Conservation (phyloP, 1,139 yeast genomes). For the Candida smagusa region DNA sequence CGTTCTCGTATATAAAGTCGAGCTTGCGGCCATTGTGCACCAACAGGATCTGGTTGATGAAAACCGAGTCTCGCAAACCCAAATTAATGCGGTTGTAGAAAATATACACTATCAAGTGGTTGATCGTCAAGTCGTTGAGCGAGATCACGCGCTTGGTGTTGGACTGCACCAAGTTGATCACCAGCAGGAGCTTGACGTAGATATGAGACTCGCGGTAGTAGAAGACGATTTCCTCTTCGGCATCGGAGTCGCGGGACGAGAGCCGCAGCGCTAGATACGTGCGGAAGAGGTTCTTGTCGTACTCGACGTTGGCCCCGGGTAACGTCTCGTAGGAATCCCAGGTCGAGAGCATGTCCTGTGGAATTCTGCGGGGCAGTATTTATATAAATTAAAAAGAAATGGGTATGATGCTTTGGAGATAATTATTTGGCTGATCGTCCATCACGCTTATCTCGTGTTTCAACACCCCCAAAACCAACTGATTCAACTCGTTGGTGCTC, state of each 20-base stretch:
- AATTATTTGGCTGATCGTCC: slow-evolving; percentile 3
- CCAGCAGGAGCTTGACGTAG: slow-evolving; percentile 11
- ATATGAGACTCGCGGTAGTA: slow-evolving; percentile 10
- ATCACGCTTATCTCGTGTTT: slow-evolving; percentile 3
- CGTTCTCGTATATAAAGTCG: slow-evolving; percentile 7
- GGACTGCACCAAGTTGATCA: slow-evolving; percentile 13
- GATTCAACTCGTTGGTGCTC: slow-evolving; percentile 6
- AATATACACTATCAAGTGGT: slow-evolving; percentile 15
- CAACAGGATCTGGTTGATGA: slow-evolving; percentile 13
- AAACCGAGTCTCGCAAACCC: slow-evolving; percentile 5
- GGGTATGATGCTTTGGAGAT: neutral
- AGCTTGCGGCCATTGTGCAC: slow-evolving; percentile 12
- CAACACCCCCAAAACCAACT: slow-evolving; percentile 4
- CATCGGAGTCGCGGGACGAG: neutral
- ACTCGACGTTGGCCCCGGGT: slow-evolving; percentile 6
- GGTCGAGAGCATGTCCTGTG: slow-evolving; percentile 6
- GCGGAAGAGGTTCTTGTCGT: slow-evolving; percentile 10
- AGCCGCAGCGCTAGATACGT: slow-evolving; percentile 12
- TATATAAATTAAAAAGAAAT: no score
- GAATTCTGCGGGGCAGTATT: no score
- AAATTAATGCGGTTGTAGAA: slow-evolving; percentile 12
- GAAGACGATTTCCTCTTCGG: slow-evolving; percentile 10
- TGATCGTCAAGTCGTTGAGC: slow-evolving; percentile 10
- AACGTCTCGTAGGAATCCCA: slow-evolving; percentile 14
- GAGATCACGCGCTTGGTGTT: slow-evolving; percentile 7